Evolutionary conservation across 306 rosid genomes (phyloP).

Genomic region (Begonia peltatifolia): DNA sequence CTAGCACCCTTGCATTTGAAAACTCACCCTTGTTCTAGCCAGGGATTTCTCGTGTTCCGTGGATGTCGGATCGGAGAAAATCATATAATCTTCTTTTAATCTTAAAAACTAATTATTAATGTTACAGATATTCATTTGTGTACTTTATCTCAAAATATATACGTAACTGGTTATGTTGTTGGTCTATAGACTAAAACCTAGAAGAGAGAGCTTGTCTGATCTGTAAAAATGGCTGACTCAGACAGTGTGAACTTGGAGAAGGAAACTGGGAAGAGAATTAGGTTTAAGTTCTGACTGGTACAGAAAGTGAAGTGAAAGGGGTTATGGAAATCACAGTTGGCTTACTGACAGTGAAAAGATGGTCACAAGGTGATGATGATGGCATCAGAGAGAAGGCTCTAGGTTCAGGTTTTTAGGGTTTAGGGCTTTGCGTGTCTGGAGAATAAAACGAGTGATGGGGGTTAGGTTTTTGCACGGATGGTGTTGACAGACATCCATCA

Average conservation of each 20-base stretch:
- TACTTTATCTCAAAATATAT: too few relatives aligned
- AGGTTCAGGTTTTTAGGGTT: too few relatives aligned
- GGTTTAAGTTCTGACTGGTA: not conserved
- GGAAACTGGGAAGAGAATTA: not conserved
- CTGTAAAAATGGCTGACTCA: too few relatives aligned
- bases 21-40: conserved; percentile 8
- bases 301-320: not conserved
- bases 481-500: conserved; percentile 24
- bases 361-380: conserved; percentile 13
- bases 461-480: conserved; percentile 18
- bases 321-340: not conserved
- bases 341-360: conserved; percentile 21
- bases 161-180: too few relatives aligned
- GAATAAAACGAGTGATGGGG: conserved; percentile 6
- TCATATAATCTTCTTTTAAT: too few relatives aligned
- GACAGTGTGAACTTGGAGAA: too few relatives aligned
- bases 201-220: not conserved
- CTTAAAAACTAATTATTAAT: too few relatives aligned
- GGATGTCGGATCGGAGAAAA: conserved; percentile 4
- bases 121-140: too few relatives aligned
- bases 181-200: too few relatives aligned
- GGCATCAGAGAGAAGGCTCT: not conserved
- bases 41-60: conserved; percentile 20
- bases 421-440: conserved; percentile 17
- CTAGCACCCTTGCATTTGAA: conserved; percentile 7